A percentile compares a stretch with the other conserved stretches of the same genome.
These are phyloP conservation scores for Neurospora cerealis DNA, from an alignment of 495 filamentous ascomycete species.

Conservation along the genomic window DNA sequence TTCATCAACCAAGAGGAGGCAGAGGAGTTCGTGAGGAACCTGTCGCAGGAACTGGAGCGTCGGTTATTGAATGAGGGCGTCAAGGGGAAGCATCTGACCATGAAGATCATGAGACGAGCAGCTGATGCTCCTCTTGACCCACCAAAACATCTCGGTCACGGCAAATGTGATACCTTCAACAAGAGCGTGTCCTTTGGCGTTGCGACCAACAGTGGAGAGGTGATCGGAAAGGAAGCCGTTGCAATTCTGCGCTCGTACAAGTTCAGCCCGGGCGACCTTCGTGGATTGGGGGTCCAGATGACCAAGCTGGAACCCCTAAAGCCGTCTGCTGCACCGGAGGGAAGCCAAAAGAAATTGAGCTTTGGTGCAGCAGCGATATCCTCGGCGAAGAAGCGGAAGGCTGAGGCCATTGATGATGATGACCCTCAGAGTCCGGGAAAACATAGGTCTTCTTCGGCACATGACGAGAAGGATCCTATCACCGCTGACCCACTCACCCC, in stretches of 20 bases:
- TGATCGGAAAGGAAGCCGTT: slow-evolving; percentile 69
- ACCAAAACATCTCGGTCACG: slow-evolving; percentile 89
- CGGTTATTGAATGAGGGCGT: slow-evolving; percentile 72
- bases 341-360: slow-evolving; percentile 53
- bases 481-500: slow-evolving; percentile 49
- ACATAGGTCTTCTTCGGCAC: neutral
- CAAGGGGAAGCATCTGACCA: slow-evolving; percentile 75
- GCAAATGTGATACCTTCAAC: slow-evolving; percentile 87
- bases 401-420: slow-evolving; percentile 15
- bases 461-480: slow-evolving; percentile 37
- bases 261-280: slow-evolving; percentile 80
- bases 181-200: slow-evolving; percentile 76
- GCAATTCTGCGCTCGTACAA: slow-evolving; percentile 71
- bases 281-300: slow-evolving; percentile 86
- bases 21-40: slow-evolving; percentile 75
- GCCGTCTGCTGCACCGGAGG: slow-evolving; percentile 30
- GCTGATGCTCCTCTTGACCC: slow-evolving; percentile 83
- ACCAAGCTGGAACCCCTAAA: slow-evolving; percentile 81
- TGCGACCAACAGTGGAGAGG: slow-evolving; percentile 60
- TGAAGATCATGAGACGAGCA: slow-evolving; percentile 87
- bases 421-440: slow-evolving; percentile 9
- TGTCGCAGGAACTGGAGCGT: slow-evolving; percentile 74
- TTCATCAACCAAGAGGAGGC: slow-evolving; percentile 84
- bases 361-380: slow-evolving; percentile 13
- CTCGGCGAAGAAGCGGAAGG: slow-evolving; percentile 17